phyloP scores from a whole-genome alignment of 495 filamentous ascomycete species.

The Daldinia childiae region DNA sequence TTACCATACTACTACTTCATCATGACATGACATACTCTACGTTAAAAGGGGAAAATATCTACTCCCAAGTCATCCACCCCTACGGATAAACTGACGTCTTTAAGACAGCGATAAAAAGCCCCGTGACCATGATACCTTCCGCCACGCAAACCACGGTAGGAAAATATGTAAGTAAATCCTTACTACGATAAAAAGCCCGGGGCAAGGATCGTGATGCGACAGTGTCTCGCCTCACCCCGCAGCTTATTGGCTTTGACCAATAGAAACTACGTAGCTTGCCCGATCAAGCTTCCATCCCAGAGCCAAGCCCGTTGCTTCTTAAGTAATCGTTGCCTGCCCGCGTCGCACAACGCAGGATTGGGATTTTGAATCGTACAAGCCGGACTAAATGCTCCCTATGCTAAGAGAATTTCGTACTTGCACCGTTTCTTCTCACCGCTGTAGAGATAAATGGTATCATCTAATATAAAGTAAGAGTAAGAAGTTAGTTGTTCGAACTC shows the following conservation, averaged over 20 bases:
- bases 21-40: neutral
- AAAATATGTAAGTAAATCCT: constrained; percentile 8
- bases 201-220: constrained; percentile 6
- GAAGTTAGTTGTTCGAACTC: neutral
- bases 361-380: neutral
- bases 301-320: neutral
- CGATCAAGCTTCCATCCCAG: constrained; percentile 6
- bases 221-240: constrained; percentile 18
- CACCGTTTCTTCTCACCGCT: neutral
- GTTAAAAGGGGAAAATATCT: neutral
- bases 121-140: neutral
- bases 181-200: neutral
- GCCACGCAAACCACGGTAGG: neutral
- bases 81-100: neutral
- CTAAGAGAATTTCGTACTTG: constrained; percentile 16
- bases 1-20: too few relatives aligned
- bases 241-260: constrained; percentile 1
- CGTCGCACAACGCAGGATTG: constrained; percentile 11
- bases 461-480: neutral
- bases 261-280: constrained; percentile 5
- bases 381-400: constrained; percentile 30
- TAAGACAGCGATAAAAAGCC: neutral
- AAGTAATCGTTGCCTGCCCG: constrained; percentile 11
- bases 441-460: neutral
- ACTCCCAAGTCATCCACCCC: too few relatives aligned